Evolutionary conservation across 2,329 filamentous ascomycete species (phyloP), one percentile per base, ranked within the genome.

Genomic region (Endocalyx cinctus): DNA sequence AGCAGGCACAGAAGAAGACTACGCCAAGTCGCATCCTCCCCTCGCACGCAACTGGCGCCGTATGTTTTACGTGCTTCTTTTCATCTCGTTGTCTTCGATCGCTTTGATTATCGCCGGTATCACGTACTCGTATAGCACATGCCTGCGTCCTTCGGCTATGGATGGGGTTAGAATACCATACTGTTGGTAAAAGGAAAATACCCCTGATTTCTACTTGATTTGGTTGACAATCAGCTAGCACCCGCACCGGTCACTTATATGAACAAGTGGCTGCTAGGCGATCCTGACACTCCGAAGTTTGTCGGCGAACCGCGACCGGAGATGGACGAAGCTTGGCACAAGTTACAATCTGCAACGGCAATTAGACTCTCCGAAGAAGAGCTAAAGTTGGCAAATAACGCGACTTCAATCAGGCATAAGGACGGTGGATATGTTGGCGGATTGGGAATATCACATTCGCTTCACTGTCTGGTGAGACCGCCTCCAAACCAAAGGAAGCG

Each of bases 391-490:
- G 32, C 36, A 2, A 28, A 28, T 28, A 25, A 27, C 19, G 17
- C 32, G 12, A 32, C 3, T 5, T 34, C 32, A 3, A 17, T 39
- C 5, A 6, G 8, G 5, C 36, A 18, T 19, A 27, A 35, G 17
- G 25, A 25, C 17, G 32, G 36, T 10, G 32, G 36, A 8, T 39
- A 31, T 10, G 25, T 32, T 5, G 36, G 32, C 2, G 36, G 36
- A 5, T n/a, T 39, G 10, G 32, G 13, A 5, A 29, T 39, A 5
- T 35, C 32, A 3, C 32, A 39, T 20, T 25, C 32, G 5, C 11
- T 39, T 26, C 36, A 39, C 17, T 39, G 36, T n/a, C 11, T 39
- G 17, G 36, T 39, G 28, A 33, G 31, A 8, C 20, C 20, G 8
- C 20, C 20, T 23, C 8, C 8, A 8, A 23, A 8, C 8, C 20